These are phyloP conservation scores for Lycium ferocissimum DNA, from an alignment of 257 asterid genomes.

Conservation along the genomic window DNA sequence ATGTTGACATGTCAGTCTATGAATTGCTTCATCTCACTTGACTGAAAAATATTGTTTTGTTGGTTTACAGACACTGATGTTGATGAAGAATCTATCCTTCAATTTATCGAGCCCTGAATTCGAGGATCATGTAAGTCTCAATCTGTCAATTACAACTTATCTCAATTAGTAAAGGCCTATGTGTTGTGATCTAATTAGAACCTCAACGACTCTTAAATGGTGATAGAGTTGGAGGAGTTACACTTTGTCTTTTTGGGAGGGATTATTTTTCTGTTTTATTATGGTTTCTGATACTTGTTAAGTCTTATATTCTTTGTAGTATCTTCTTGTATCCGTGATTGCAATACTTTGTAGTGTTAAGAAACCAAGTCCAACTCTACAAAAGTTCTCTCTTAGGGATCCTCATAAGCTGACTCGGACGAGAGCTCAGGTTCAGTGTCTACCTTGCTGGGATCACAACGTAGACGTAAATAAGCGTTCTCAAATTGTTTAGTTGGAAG, in stretches of 20 bases:
- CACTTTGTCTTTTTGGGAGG: background rate
- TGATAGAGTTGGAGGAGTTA: background rate
- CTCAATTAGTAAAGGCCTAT: background rate
- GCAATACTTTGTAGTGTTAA: slow-evolving; percentile 3
- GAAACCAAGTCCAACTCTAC: slow-evolving; percentile 5
- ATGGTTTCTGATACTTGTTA: background rate
- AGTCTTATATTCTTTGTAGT: background rate
- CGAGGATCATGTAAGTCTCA: slow-evolving; percentile 73
- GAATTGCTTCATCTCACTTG: background rate
- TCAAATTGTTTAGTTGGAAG: background rate
- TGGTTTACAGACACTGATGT: slow-evolving; percentile 61
- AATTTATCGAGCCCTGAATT: slow-evolving; percentile 82
- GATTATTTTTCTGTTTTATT: background rate
- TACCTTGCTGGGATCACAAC: background rate
- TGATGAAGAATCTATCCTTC: slow-evolving; percentile 82
- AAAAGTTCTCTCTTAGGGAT: background rate
- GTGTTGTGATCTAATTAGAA: slow-evolving; percentile 23
- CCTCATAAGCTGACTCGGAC: background rate
- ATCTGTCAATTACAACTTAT: background rate
- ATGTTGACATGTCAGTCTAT: background rate
- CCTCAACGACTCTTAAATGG: background rate
- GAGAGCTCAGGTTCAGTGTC: background rate
- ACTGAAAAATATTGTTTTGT: slow-evolving; percentile 13
- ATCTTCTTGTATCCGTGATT: background rate
- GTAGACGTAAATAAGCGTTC: background rate